phyloP scores from a whole-genome alignment of 2,329 filamentous ascomycete genomes.

The Claviceps pazoutovae region DNA sequence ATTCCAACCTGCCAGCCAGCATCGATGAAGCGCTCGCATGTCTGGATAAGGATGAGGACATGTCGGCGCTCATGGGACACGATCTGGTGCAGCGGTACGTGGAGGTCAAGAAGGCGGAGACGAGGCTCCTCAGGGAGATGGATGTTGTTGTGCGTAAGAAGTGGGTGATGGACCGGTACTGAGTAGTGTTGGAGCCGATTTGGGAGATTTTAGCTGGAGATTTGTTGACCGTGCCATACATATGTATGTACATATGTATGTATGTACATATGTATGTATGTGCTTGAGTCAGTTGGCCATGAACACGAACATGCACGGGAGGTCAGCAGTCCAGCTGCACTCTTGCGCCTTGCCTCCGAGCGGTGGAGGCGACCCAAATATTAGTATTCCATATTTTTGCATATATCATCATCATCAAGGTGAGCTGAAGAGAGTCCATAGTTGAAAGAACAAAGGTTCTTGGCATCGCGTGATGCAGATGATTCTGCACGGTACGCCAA shows the following conservation, averaged over 20 bases:
- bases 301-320: too few relatives aligned
- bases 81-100: slow-evolving; percentile 43
- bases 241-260: background rate
- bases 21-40: slow-evolving; percentile 40
- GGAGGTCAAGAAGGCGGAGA: slow-evolving; percentile 44
- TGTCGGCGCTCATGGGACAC: slow-evolving; percentile 32
- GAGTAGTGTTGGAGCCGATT: background rate
- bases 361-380: too few relatives aligned
- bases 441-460: too few relatives aligned
- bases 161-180: slow-evolving; percentile 55
- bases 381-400: too few relatives aligned
- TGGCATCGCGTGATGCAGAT: too few relatives aligned
- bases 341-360: too few relatives aligned
- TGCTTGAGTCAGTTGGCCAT: too few relatives aligned
- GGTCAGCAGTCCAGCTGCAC: too few relatives aligned
- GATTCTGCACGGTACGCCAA: too few relatives aligned
- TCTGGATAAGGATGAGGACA: slow-evolving; percentile 31
- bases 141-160: slow-evolving; percentile 28
- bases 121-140: slow-evolving; percentile 29
- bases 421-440: too few relatives aligned
- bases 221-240: background rate
- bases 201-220: background rate
- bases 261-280: too few relatives aligned
- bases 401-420: too few relatives aligned
- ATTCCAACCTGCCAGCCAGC: slow-evolving; percentile 35